These are phyloP conservation scores for Blastobotrys americana DNA, from an alignment of 805 yeast genomes.

Conservation along the genomic window DNA sequence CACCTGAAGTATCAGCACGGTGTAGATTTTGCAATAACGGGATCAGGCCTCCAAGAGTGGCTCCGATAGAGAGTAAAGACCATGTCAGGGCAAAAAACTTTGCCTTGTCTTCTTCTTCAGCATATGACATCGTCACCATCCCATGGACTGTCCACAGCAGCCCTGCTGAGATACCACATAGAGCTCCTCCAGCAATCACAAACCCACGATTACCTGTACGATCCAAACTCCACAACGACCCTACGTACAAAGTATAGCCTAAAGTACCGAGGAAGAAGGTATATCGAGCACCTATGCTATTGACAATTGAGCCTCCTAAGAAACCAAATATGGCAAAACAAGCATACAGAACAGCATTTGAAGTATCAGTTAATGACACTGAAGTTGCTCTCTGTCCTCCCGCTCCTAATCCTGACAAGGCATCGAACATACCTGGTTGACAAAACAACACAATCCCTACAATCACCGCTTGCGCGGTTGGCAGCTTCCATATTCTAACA, in stretches of 20 bases:
- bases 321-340: slow-evolving; percentile 24
- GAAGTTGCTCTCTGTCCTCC: slow-evolving; percentile 25
- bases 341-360: slow-evolving; percentile 26
- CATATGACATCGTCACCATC: slow-evolving; percentile 45
- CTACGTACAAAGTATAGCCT: slow-evolving; percentile 45
- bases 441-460: slow-evolving; percentile 16
- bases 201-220: slow-evolving; percentile 42
- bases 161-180: slow-evolving; percentile 46
- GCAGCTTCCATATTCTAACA: slow-evolving; percentile 9
- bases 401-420: slow-evolving; percentile 27
- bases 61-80: slow-evolving; percentile 52
- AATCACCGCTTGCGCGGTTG: slow-evolving; percentile 13
- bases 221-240: slow-evolving; percentile 40
- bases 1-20: slow-evolving; percentile 18
- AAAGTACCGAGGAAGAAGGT: slow-evolving; percentile 42
- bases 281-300: slow-evolving; percentile 15
- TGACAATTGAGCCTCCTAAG: slow-evolving; percentile 27
- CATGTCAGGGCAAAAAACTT: slow-evolving; percentile 45
- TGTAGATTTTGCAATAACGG: slow-evolving; percentile 45
- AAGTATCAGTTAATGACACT: slow-evolving; percentile 22
- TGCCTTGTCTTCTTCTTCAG: slow-evolving; percentile 45
- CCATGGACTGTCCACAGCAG: slow-evolving; percentile 52
- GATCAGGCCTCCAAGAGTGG: slow-evolving; percentile 47
- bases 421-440: slow-evolving; percentile 29
- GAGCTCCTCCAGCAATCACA: slow-evolving; percentile 47